Base-by-base conservation (phyloP, 768 basidiomycete species). In the Gymnopilus dilepis region DNA sequence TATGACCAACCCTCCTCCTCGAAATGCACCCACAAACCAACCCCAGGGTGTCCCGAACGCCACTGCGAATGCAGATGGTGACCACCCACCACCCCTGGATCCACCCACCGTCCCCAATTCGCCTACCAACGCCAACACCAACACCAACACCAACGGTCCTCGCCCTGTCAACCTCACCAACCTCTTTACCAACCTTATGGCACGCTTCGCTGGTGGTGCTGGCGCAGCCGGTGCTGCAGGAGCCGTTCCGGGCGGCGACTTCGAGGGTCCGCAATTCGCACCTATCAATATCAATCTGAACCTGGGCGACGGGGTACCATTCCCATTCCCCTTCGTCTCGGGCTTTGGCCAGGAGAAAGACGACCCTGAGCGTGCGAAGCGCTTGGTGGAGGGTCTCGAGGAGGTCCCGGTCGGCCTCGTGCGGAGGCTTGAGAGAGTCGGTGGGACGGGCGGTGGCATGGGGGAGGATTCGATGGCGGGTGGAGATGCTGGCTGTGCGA, bases 371-470 rank as follows among this genome's bases (percentile, higher is more conserved):
- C 80, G 89, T 28, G 91, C 90, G 1, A 84, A 82, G 72, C 80
- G 76, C 60, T 79, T 93, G 11, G 73, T 92, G 2, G 79, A 77
- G 31, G 90, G 85, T 1, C 72, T 93, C 3, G 89, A 91, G 50
- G 81, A 78, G 37, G 89, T 93, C 5, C 86, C 89, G 0, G 68
- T 79, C 2, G 91, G 91, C 5, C 74, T 93, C 6, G 83, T 92
- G 13, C 78, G 84, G 67, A 77, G 91, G 38, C 73, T 92, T 58
- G 86, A 90, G 67, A 79, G 84, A 54, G 80, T 83, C 2, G 76
- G 76, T 8, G 77, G 73, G 1, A 74, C 76, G 40, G 74, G 70
- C 6, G 74, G 70, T 4, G 72, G 68, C 31, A 67, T 65, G 63
- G 76, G 69, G 8, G 70, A 74, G 15, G 74, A 73, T 2, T 69